Evolutionary conservation across 768 basidiomycete species (phyloP), one percentile per base, ranked within the genome.

Genomic region (Collybiopsis luxurians): DNA sequence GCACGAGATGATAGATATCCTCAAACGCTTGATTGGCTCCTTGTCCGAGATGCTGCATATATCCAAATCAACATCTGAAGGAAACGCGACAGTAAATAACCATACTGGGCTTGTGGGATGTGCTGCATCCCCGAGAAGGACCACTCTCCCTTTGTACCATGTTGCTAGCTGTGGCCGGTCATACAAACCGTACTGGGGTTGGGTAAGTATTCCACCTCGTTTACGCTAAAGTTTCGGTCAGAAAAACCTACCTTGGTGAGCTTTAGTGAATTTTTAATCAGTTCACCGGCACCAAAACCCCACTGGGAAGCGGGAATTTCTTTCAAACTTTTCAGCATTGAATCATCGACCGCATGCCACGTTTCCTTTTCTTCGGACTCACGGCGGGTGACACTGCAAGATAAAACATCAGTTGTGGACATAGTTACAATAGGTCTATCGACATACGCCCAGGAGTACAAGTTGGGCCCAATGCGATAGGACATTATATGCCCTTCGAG

Each of bases 11-110:
- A 55, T 71, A 72, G 24, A 72, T 64, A 59, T 78, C 77, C 58
- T 78, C 76, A 56, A 76, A 71, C 1, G 77, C 74, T 61, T 77
- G 75, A 60, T 77, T 78, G 10, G 77, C 75, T 27, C 76, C 77
- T 66, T 78, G 76, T 1, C 77, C 77, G 17, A 79, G 69, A 56
- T 78, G 77, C 75, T 78, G 55, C n/a, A 49, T 10, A 11, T 15
- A 34, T 17, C 46, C 3, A 27, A 40, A 28, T 38, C 34, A n/a
- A 49, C 15, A 34, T 17, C 4, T 53, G 47, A 21, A 40, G 34
- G 12, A 12, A 43, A 36, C 13, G 10, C n/a, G 3, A 36, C 27
- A 23, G 1, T 21, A 23, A 21, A 43, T 9, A 31, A 19, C 43
- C 76, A 48, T 58, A 77, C 76, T 0, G 78, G 77, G 58, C 73